phyloP scores from a whole-genome alignment of 1,139 yeast genomes.

The Hansenula lynferdii region DNA sequence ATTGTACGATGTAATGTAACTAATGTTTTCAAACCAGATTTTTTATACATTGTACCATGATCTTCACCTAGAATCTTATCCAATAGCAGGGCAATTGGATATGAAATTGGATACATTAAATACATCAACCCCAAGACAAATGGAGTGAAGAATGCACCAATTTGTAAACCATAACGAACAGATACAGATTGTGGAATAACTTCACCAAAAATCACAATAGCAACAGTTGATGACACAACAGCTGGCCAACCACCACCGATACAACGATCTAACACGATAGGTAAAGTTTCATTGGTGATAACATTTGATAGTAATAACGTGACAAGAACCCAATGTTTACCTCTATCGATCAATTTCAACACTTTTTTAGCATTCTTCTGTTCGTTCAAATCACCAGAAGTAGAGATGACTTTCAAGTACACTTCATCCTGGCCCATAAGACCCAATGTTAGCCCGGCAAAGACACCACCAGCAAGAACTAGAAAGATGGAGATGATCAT shows the following conservation, averaged over 20 bases:
- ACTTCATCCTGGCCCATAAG: constrained; percentile 98
- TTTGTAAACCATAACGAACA: constrained; percentile 87
- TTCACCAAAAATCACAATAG: constrained; percentile 94
- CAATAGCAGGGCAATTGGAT: constrained; percentile 78
- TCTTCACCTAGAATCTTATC: constrained; percentile 89
- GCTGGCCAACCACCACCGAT: constrained; percentile 99
- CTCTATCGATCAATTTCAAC: constrained; percentile 64
- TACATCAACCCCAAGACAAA: constrained; percentile 86
- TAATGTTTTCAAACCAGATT: constrained; percentile 87
- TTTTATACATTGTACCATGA: constrained; percentile 92
- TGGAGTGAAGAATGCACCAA: constrained; percentile 89
- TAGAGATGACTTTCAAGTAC: constrained; percentile 61
- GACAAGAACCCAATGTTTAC: constrained; percentile 98
- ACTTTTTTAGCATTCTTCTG: constrained; percentile 72
- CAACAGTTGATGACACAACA: constrained; percentile 84
- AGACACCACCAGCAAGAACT: constrained; percentile 89
- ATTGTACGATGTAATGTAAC: constrained; percentile 90
- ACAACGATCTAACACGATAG: constrained; percentile 87
- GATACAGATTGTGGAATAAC: constrained; percentile 93
- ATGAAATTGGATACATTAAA: constrained; percentile 86
- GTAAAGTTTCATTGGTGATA: constrained; percentile 91
- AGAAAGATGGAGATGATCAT: constrained; percentile 54
- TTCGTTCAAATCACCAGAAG: constrained; percentile 51
- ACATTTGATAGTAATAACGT: constrained; percentile 83
- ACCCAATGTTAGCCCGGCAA: constrained; percentile 93